A percentile compares a stretch with the other conserved stretches of the same genome.
Evolutionary conservation across 1,139 yeast genomes (phyloP).

Genomic region (Nadsonia starkeyi-henricii): DNA sequence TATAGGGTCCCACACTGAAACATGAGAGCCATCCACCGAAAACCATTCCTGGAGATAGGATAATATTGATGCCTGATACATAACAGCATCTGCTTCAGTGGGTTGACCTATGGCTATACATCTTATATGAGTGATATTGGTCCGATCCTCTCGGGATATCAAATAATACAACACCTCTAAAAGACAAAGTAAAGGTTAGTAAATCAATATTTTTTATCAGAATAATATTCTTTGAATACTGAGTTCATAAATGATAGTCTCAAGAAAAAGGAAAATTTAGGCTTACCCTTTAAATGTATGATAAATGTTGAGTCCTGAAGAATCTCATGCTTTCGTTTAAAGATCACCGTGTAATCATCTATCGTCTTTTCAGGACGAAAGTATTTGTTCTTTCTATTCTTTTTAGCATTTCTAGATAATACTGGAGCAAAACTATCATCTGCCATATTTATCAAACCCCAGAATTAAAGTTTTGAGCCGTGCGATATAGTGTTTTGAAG

Average conservation of each 20-base stretch:
- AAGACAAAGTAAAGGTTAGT: too few relatives aligned
- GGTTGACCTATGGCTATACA: constrained; percentile 70
- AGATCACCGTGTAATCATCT: constrained; percentile 11
- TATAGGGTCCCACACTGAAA: constrained; percentile 53
- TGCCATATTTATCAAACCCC: constrained; percentile 1
- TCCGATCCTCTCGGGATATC: neutral
- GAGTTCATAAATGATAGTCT: too few relatives aligned
- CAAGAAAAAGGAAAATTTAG: neutral
- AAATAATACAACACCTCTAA: neutral
- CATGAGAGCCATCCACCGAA: constrained; percentile 11
- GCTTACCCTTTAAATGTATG: constrained; percentile 4
- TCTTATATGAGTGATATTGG: constrained; percentile 27
- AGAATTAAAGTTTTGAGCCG: neutral
- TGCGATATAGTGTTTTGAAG: too few relatives aligned
- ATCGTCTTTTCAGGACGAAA: constrained; percentile 13
- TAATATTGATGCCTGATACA: constrained; percentile 51
- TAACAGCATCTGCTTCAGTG: constrained; percentile 39
- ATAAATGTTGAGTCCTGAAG: constrained; percentile 9
- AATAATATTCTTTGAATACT: too few relatives aligned
- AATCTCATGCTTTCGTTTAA: constrained; percentile 6
- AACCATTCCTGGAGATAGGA: constrained; percentile 25
- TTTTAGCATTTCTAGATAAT: neutral
- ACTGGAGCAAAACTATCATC: constrained; percentile 5
- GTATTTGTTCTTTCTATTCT: constrained; percentile 9
- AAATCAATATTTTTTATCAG: too few relatives aligned